Conservation (phyloP, 352 stramenopile genomes). For the Phytopythium cucurbitacearum region DNA sequence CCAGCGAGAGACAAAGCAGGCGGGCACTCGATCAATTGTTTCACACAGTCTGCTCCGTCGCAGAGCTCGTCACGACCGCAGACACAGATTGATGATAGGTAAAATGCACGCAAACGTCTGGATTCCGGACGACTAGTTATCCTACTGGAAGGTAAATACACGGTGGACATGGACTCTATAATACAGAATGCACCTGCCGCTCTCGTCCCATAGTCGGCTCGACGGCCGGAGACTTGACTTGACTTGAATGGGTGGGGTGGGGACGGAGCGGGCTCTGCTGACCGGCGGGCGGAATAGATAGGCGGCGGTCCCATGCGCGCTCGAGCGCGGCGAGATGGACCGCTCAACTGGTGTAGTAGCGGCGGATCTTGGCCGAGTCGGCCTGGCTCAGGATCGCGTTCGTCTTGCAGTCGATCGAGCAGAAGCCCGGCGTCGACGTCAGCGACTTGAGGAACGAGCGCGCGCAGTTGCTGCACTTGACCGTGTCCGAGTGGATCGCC, state of each 20-base stretch:
- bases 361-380: constrained; percentile 59
- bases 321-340: no score
- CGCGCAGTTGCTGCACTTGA: constrained; percentile 79
- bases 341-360: constrained; percentile 25
- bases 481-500: constrained; percentile 69
- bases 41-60: no score
- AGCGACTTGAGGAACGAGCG: constrained; percentile 65
- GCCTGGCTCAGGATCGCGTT: constrained; percentile 71
- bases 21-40: no score
- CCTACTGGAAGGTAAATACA: constrained; percentile 2
- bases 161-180: constrained; percentile 1
- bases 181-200: neutral
- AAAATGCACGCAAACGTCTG: no score
- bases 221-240: no score
- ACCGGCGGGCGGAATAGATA: constrained; percentile 21
- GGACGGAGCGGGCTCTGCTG: neutral
- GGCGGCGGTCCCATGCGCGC: neutral
- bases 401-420: constrained; percentile 86
- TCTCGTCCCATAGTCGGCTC: no score
- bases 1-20: no score
- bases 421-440: constrained; percentile 66
- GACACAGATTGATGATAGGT: no score
- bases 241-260: neutral
- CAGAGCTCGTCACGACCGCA: no score
- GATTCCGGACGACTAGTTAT: neutral